These are phyloP conservation scores for Diutina ranongensis DNA, from an alignment of 1,139 yeast genomes.

Conservation along the genomic window DNA sequence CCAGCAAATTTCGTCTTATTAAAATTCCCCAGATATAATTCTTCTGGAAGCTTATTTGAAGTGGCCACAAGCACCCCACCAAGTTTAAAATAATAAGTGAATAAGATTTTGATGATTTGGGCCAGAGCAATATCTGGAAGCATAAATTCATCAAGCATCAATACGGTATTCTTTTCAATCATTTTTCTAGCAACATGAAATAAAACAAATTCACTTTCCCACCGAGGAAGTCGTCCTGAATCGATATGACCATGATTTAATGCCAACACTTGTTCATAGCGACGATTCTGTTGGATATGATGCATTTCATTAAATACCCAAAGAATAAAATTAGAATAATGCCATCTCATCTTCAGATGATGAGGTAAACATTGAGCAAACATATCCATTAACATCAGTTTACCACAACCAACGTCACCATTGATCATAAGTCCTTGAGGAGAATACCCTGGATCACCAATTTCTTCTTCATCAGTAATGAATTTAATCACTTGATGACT, in stretches of 20 bases:
- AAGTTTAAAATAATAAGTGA: conserved; percentile 56
- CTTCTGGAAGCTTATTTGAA: conserved; percentile 60
- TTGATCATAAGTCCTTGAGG: conserved; percentile 58
- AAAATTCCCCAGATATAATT: conserved; percentile 54
- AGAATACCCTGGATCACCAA: conserved; percentile 35
- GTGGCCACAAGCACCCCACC: conserved; percentile 72
- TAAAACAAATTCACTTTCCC: conserved; percentile 54
- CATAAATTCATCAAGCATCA: conserved; percentile 65
- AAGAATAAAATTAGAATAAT: conserved; percentile 56
- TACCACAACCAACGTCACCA: conserved; percentile 73
- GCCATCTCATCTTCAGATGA: conserved; percentile 57
- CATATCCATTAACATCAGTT: conserved; percentile 62
- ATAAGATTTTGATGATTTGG: conserved; percentile 50
- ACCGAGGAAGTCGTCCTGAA: conserved; percentile 12
- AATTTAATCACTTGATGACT: conserved; percentile 29
- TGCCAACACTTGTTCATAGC: conserved; percentile 14
- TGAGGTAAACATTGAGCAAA: conserved; percentile 59
- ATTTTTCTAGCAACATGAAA: conserved; percentile 59
- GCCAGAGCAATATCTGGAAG: conserved; percentile 66
- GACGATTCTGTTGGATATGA: conserved; percentile 33
- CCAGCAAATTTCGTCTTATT: conserved; percentile 44
- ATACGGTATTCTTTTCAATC: conserved; percentile 46
- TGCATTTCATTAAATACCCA: conserved; percentile 61
- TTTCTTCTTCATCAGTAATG: conserved; percentile 55
- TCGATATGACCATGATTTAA: background rate